Conservation (phyloP, 2,329 filamentous ascomycete genomes). For the Sphaerulina musiva region DNA sequence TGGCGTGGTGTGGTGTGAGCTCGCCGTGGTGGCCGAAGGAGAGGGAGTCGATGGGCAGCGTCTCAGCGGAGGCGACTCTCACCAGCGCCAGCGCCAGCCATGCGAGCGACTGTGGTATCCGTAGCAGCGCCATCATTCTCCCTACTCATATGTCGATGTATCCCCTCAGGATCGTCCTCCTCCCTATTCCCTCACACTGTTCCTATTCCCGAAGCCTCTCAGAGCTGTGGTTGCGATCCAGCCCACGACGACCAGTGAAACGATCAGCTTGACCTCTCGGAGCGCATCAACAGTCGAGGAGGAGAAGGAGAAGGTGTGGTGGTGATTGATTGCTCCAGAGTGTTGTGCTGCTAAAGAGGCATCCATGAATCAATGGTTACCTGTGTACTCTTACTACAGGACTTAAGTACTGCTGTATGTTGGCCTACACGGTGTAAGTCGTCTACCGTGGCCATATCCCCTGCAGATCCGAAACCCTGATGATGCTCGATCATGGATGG, state of each 20-base stretch:
- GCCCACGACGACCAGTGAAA: conserved; percentile 42
- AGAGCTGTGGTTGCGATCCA: conserved; percentile 29
- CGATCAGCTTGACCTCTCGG: conserved; percentile 48
- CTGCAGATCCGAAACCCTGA: too few relatives aligned
- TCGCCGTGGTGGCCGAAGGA: conserved; percentile 69
- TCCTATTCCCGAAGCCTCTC: conserved; percentile 19
- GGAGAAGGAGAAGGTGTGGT: conserved; percentile 48
- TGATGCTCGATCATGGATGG: too few relatives aligned
- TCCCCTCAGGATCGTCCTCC: neutral
- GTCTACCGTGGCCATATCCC: too few relatives aligned
- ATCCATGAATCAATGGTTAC: conserved; percentile 25
- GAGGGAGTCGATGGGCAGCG: conserved; percentile 36
- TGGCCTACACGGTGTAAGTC: too few relatives aligned
- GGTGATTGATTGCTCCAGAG: conserved; percentile 36
- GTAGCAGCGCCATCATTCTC: neutral
- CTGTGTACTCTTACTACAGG: too few relatives aligned
- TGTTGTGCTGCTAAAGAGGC: conserved; percentile 32
- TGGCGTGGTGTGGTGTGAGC: conserved; percentile 56
- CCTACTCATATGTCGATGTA: neutral
- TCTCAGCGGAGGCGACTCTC: conserved; percentile 21
- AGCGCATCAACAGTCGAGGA: conserved; percentile 45
- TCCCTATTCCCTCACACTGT: conserved; percentile 9
- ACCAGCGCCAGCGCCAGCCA: conserved; percentile 27
- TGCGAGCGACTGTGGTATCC: conserved; percentile 17
- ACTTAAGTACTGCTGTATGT: too few relatives aligned